Evolutionary conservation across 768 basidiomycete species (phyloP).

Genomic region (Kwoniella dendrophila): DNA sequence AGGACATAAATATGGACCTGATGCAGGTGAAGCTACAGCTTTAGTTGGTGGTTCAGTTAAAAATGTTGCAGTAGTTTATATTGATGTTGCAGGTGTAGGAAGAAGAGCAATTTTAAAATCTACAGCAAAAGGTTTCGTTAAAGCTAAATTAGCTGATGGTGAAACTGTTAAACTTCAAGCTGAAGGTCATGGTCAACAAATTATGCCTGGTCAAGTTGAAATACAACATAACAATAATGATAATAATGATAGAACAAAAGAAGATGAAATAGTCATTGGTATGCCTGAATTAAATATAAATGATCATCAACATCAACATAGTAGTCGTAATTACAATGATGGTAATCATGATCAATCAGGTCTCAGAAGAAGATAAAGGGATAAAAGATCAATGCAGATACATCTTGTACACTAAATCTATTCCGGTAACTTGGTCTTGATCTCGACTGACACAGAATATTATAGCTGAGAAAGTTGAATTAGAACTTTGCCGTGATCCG

Average conservation of each 20-base stretch:
- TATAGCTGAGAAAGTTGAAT: too few species aligned
- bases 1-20: conserved; percentile 64
- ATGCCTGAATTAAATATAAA: conserved; percentile 34
- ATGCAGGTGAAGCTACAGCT: conserved; percentile 65
- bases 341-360: neutral
- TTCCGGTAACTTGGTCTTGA: too few species aligned
- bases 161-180: conserved; percentile 45
- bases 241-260: conserved; percentile 19
- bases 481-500: too few species aligned
- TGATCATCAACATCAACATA: neutral
- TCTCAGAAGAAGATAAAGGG: too few species aligned
- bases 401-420: too few species aligned
- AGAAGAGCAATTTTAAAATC: conserved; percentile 69
- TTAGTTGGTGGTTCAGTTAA: conserved; percentile 68
- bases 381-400: too few species aligned
- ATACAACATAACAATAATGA: conserved; percentile 27
- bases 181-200: conserved; percentile 22
- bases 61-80: conserved; percentile 75
- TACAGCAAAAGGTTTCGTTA: conserved; percentile 52
- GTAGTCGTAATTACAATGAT: neutral
- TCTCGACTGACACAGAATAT: too few species aligned
- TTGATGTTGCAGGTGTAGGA: conserved; percentile 74
- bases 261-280: conserved; percentile 39
- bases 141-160: conserved; percentile 42
- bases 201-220: conserved; percentile 24